phyloP scores from a whole-genome alignment of 2,329 filamentous ascomycete species.

The Colletotrichum sp. region DNA sequence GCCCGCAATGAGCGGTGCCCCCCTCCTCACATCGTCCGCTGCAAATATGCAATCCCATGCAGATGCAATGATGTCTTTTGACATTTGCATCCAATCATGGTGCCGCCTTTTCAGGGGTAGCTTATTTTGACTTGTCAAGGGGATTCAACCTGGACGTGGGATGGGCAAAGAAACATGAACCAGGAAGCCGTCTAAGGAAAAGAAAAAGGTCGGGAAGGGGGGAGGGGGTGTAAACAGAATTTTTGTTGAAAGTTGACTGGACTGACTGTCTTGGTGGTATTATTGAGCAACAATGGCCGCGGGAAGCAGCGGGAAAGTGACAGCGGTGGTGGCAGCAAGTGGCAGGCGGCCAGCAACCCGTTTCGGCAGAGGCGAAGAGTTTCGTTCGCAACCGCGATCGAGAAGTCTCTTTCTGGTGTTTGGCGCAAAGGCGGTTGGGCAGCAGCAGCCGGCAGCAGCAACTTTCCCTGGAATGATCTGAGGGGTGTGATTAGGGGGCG shows the following conservation, averaged over 20 bases:
- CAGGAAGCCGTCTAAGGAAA: background rate
- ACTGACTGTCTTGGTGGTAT: slow-evolving; percentile 5
- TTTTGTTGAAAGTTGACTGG: background rate
- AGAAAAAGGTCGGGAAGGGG: background rate
- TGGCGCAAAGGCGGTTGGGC: slow-evolving; percentile 13
- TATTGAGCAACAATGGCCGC: slow-evolving; percentile 8
- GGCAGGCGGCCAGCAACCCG: slow-evolving; percentile 2
- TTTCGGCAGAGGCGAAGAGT: slow-evolving; percentile 7
- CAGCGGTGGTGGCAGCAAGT: slow-evolving; percentile 2
- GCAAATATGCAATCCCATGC: slow-evolving; percentile 17
- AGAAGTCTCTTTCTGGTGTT: slow-evolving; percentile 20
- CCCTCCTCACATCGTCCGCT: background rate
- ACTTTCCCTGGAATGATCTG: background rate
- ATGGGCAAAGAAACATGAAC: background rate
- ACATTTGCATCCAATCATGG: slow-evolving; percentile 16
- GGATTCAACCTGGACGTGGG: slow-evolving; percentile 1
- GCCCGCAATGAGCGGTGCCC: background rate
- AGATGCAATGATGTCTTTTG: slow-evolving; percentile 8
- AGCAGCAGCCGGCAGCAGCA: slow-evolving; percentile 14
- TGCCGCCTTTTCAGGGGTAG: slow-evolving; percentile 8
- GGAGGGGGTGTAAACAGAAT: background rate
- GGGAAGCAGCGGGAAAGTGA: background rate
- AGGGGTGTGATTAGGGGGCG: slow-evolving; percentile 1
- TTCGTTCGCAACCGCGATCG: slow-evolving; percentile 20
- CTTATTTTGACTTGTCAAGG: background rate